A percentile compares a stretch with the other conserved stretches of the same genome.
These are phyloP conservation scores for Neofusicoccum sp. DNA, from an alignment of 2,329 filamentous ascomycete species.

Conservation along the genomic window DNA sequence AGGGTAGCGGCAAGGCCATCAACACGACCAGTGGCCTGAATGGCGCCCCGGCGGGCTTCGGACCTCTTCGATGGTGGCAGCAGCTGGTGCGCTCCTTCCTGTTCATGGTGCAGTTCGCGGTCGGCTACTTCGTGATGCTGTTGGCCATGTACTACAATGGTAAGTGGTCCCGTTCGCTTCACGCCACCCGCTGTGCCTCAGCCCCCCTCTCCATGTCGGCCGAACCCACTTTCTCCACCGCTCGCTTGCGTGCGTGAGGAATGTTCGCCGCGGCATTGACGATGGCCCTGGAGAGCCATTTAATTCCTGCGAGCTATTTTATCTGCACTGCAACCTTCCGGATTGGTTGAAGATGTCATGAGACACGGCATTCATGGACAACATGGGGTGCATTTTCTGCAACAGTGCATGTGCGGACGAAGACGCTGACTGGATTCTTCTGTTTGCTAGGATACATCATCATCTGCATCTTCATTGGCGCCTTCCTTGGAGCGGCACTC, in stretches of 20 bases:
- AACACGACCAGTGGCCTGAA: neutral
- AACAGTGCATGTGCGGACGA: no score
- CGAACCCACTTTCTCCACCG: no score
- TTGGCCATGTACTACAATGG: conserved; percentile 63
- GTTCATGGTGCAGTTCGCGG: conserved; percentile 68
- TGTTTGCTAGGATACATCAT: conserved; percentile 60
- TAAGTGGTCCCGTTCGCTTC: neutral
- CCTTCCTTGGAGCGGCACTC: conserved; percentile 68
- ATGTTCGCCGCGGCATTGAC: no score
- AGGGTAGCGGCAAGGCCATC: neutral
- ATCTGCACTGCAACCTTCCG: no score
- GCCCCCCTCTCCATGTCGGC: no score
- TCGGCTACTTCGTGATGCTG: conserved; percentile 79
- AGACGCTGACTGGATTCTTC: neutral
- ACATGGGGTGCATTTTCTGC: no score
- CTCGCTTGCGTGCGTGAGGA: no score
- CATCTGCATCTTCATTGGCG: conserved; percentile 76
- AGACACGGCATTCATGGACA: no score
- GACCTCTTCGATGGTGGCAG: conserved; percentile 48
- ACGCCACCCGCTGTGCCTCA: no score
- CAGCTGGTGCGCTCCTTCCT: conserved; percentile 65
- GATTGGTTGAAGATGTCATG: no score
- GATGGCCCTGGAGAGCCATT: no score
- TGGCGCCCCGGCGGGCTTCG: conserved; percentile 54
- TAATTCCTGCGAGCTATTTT: no score